These are phyloP conservation scores for Globisporangium lucens DNA, from an alignment of 352 stramenopile species.

Conservation along the genomic window DNA sequence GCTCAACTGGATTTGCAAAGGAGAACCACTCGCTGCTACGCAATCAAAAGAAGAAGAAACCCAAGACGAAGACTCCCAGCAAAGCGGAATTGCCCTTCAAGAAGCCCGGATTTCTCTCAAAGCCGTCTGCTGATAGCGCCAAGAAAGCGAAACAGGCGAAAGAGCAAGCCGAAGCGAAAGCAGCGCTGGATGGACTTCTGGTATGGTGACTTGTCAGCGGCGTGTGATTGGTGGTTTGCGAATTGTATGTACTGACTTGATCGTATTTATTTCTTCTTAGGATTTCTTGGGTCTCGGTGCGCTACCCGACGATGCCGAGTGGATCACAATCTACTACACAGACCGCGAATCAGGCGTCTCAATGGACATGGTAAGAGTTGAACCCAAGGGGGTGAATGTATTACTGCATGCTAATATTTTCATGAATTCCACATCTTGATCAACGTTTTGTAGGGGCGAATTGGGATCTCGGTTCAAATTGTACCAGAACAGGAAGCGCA, in stretches of 20 bases:
- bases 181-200: constrained; percentile 55
- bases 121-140: constrained; percentile 16
- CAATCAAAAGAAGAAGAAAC: constrained; percentile 24
- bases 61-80: constrained; percentile 11
- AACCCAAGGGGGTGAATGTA: background rate
- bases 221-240: background rate
- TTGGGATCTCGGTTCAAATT: constrained; percentile 75
- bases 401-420: background rate
- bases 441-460: constrained; percentile 27
- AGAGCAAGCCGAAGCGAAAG: constrained; percentile 50
- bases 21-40: constrained; percentile 41
- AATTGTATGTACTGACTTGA: background rate
- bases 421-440: background rate
- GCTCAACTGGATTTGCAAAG: constrained; percentile 20
- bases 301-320: constrained; percentile 70
- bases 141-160: constrained; percentile 41
- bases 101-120: constrained; percentile 26
- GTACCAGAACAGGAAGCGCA: constrained; percentile 81
- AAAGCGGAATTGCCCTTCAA: constrained; percentile 20
- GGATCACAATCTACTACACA: constrained; percentile 74
- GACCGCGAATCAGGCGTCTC: constrained; percentile 63
- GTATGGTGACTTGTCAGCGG: constrained; percentile 17
- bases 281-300: constrained; percentile 76
- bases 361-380: constrained; percentile 48
- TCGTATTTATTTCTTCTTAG: constrained; percentile 14